Evolutionary conservation across 768 basidiomycete genomes (phyloP).

Genomic region (Agrocybe praecox): DNA sequence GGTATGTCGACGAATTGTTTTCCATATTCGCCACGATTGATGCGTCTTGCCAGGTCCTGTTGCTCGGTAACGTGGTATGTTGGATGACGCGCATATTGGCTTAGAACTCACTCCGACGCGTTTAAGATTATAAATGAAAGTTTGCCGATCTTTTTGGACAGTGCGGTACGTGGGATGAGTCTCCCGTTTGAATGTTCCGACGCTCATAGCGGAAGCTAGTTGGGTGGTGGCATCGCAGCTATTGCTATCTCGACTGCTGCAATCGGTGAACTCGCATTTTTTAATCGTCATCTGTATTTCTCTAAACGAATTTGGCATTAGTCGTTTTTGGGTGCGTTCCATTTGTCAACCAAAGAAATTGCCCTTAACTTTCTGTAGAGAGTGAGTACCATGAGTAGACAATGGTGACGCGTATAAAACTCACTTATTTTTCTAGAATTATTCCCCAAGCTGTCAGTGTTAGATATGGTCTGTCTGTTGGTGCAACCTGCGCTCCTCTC

Average conservation of each 20-base stretch:
- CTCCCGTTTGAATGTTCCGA: background rate
- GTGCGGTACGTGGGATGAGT: slow-evolving; percentile 49
- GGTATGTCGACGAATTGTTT: slow-evolving; percentile 41
- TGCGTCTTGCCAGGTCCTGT: slow-evolving; percentile 57
- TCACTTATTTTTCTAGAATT: background rate
- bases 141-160: slow-evolving; percentile 81
- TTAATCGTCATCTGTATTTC: background rate
- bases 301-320: slow-evolving; percentile 23
- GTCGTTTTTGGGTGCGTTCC: slow-evolving; percentile 79
- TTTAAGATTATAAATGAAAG: slow-evolving; percentile 78
- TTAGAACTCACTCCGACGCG: background rate
- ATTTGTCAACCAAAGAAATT: background rate
- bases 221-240: slow-evolving; percentile 72
- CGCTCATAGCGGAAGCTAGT: slow-evolving; percentile 19
- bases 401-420: background rate
- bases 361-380: slow-evolving; percentile 42
- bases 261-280: slow-evolving; percentile 48
- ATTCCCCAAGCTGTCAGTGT: slow-evolving; percentile 78
- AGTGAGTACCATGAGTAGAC: slow-evolving; percentile 52
- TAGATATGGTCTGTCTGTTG: slow-evolving; percentile 79
- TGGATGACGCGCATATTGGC: background rate
- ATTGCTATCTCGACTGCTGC: slow-evolving; percentile 77
- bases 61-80: slow-evolving; percentile 86
- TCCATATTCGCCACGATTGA: background rate
- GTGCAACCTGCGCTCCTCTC: slow-evolving; percentile 76